These are phyloP conservation scores for Diplogelasinospora grovesii DNA, from an alignment of 495 filamentous ascomycete genomes.

Conservation along the genomic window DNA sequence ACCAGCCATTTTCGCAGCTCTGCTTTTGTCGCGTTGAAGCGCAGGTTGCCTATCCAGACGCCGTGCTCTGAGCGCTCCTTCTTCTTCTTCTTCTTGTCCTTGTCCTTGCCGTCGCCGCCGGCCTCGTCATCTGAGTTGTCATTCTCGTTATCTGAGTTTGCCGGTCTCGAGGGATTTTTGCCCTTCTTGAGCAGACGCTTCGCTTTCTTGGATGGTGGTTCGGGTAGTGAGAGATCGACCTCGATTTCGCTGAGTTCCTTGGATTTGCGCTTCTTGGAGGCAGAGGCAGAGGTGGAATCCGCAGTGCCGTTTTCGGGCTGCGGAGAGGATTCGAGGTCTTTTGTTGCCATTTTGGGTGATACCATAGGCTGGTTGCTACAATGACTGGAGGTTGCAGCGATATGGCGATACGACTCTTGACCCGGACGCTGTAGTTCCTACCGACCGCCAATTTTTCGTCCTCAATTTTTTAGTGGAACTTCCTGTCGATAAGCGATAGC, in stretches of 20 bases:
- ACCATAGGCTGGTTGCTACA: too few species aligned
- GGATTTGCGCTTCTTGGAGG: conserved; percentile 65
- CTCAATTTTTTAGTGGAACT: background rate
- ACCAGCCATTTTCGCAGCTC: conserved; percentile 71
- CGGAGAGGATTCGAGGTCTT: conserved; percentile 6
- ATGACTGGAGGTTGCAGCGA: too few species aligned
- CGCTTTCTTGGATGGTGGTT: conserved; percentile 90
- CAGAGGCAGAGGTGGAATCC: conserved; percentile 10
- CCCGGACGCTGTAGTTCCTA: too few species aligned
- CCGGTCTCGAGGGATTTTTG: conserved; percentile 42
- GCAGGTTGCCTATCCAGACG: conserved; percentile 93
- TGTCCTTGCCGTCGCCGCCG: conserved; percentile 21
- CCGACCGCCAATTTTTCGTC: too few species aligned
- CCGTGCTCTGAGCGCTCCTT: conserved; percentile 69
- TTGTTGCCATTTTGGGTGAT: conserved; percentile 3
- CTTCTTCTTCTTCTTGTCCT: conserved; percentile 32
- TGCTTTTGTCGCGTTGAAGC: conserved; percentile 65
- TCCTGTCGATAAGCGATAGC: conserved; percentile 1
- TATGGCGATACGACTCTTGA: too few species aligned
- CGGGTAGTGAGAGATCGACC: conserved; percentile 78
- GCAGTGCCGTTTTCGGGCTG: background rate
- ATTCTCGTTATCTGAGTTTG: conserved; percentile 36
- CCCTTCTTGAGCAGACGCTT: conserved; percentile 74
- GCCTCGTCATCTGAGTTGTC: conserved; percentile 29
- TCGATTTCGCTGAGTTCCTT: conserved; percentile 63